These are phyloP conservation scores for Globisporangium middletonii DNA, from an alignment of 352 stramenopile species.

Conservation along the genomic window DNA sequence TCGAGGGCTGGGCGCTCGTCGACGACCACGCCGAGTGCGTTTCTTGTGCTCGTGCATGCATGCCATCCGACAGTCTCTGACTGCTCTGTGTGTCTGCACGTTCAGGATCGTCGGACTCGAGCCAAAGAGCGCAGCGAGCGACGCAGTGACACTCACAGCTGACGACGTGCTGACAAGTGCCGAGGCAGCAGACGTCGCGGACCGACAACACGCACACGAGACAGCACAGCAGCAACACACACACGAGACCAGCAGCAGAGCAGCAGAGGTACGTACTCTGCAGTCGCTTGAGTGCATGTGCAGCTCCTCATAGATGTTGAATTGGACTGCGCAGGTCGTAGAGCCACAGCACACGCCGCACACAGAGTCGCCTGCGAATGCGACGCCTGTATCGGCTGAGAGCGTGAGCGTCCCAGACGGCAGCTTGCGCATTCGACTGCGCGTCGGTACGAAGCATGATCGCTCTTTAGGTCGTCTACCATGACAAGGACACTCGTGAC, in stretches of 20 bases:
- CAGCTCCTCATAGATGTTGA: no score
- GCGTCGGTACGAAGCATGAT: constrained; percentile 21
- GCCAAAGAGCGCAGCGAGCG: constrained; percentile 10
- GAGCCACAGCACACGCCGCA: neutral
- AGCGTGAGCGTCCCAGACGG: constrained; percentile 27
- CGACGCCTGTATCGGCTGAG: neutral
- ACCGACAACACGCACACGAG: neutral
- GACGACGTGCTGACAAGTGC: neutral
- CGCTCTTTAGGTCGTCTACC: neutral
- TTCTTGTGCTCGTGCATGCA: neutral
- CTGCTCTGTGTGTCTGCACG: neutral
- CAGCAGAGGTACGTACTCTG: neutral
- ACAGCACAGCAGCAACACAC: constrained; percentile 9
- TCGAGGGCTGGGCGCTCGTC: constrained; percentile 70
- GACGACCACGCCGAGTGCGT: constrained; percentile 61
- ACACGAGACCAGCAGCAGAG: neutral
- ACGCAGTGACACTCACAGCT: neutral
- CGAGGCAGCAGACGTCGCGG: neutral
- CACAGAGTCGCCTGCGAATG: neutral
- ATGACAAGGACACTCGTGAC: neutral
- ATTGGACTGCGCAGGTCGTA: neutral
- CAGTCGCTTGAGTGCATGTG: neutral
- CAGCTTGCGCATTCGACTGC: constrained; percentile 49
- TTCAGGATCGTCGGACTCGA: constrained; percentile 40
- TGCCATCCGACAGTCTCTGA: neutral